Evolutionary conservation across 2,329 filamentous ascomycete species (phyloP).

Genomic region (Diplodia sapinea): DNA sequence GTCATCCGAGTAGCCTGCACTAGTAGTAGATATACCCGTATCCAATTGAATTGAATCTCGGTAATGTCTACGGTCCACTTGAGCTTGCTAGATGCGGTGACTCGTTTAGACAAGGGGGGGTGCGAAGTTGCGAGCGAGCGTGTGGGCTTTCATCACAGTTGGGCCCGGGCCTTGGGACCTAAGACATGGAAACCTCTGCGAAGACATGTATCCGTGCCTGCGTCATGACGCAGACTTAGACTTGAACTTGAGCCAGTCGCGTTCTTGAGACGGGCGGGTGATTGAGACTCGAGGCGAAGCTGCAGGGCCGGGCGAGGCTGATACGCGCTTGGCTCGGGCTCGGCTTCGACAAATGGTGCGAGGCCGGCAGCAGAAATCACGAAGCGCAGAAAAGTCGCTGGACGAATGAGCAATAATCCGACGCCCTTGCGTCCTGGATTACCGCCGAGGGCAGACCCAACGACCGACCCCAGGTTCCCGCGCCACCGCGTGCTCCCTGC

Average conservation of each 20-base stretch:
- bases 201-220: not conserved
- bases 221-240: not conserved
- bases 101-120: not conserved
- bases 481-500: constrained; percentile 19
- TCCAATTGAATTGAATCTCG: not conserved
- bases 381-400: not conserved
- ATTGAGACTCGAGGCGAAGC: constrained; percentile 9
- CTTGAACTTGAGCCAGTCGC: not conserved
- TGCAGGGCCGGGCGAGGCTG: not conserved
- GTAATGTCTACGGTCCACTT: not conserved
- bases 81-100: not conserved
- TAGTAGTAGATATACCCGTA: constrained; percentile 4
- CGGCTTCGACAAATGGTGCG: not conserved
- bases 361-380: not conserved
- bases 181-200: too few species aligned
- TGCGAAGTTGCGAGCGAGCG: too few species aligned
- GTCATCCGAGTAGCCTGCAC: not conserved
- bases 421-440: not conserved
- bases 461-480: constrained; percentile 12
- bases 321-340: constrained; percentile 12
- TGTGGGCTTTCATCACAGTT: too few species aligned
- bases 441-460: not conserved
- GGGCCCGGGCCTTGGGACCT: too few species aligned
- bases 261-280: too few species aligned
- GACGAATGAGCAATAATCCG: too few species aligned